Evolutionary conservation across 345 rosid species (phyloP).

Genomic region (Lenwebbia sp.): DNA sequence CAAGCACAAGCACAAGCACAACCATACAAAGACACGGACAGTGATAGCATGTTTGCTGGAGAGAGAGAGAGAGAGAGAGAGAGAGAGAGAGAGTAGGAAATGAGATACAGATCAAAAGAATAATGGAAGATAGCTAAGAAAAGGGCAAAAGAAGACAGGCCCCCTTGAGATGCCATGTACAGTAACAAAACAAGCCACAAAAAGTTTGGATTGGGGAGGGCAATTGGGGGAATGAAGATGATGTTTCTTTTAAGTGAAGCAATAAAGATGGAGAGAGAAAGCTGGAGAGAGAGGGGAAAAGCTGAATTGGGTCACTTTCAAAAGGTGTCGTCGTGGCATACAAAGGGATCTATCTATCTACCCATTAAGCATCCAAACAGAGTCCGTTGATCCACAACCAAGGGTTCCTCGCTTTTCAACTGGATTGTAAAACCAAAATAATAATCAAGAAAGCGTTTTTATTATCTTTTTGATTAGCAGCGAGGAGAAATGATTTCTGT

Average conservation of each 20-base stretch:
- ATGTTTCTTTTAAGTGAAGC: constrained; percentile 37
- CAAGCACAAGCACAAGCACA: background rate
- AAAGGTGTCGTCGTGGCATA: constrained; percentile 27
- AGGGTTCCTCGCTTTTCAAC: background rate
- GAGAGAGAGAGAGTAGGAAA: background rate
- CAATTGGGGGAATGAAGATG: constrained; percentile 9
- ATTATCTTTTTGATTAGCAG: background rate
- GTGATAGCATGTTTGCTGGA: background rate
- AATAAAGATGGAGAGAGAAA: constrained; percentile 5
- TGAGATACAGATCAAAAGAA: background rate
- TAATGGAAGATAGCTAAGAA: background rate
- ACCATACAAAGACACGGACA: background rate
- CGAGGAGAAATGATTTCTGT: background rate
- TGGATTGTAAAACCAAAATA: background rate
- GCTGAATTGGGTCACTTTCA: constrained; percentile 25
- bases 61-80: background rate
- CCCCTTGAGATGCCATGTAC: background rate
- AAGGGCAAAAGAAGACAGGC: background rate
- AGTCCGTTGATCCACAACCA: background rate
- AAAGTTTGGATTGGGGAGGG: constrained; percentile 1
- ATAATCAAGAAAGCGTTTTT: background rate
- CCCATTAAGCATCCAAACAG: background rate
- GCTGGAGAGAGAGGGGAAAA: background rate
- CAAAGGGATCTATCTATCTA: constrained; percentile 10
- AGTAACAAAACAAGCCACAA: background rate